Conservation (phyloP, 208 protist species). For the Leishmania amazonensis region DNA sequence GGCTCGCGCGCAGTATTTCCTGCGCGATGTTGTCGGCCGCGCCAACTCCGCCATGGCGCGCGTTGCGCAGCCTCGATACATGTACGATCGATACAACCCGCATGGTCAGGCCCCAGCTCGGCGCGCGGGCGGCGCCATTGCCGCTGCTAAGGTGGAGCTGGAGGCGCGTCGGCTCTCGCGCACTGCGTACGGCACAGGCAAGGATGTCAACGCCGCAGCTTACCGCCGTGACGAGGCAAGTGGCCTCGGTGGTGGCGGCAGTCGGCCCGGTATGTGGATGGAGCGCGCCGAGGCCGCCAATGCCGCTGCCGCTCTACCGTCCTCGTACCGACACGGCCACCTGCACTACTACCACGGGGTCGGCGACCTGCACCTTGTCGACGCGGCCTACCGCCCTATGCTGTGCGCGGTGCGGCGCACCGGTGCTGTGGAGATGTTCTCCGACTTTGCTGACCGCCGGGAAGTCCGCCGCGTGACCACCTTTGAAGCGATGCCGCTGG, state of each 20-base stretch:
- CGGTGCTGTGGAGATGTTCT: conserved; percentile 69
- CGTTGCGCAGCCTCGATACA: conserved; percentile 34
- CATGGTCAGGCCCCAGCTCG: conserved; percentile 5
- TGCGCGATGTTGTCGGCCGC: conserved; percentile 35
- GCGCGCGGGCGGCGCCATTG: neutral
- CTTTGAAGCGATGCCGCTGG: conserved; percentile 62
- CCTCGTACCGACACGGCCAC: conserved; percentile 15
- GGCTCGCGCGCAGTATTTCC: conserved; percentile 30
- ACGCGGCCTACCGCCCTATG: conserved; percentile 60
- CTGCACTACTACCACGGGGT: conserved; percentile 33
- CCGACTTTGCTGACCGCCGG: conserved; percentile 38
- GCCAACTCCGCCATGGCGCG: conserved; percentile 16
- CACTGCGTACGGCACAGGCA: neutral
- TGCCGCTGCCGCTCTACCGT: conserved; percentile 23
- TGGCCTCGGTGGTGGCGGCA: conserved; percentile 10
- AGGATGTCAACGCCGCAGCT: neutral
- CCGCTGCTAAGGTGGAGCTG: neutral
- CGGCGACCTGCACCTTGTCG: conserved; percentile 70
- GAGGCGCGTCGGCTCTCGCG: conserved; percentile 1
- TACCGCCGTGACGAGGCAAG: conserved; percentile 15
- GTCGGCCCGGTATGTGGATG: conserved; percentile 20
- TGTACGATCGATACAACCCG: conserved; percentile 38
- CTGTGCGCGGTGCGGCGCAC: conserved; percentile 75
- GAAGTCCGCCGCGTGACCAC: conserved; percentile 56
- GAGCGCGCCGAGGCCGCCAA: conserved; percentile 29